Percentiles rank a stretch among this genome's conserved stretches.
phyloP scores from a whole-genome alignment of 2,329 filamentous ascomycete species.

The Talaromyces funiculosus region DNA sequence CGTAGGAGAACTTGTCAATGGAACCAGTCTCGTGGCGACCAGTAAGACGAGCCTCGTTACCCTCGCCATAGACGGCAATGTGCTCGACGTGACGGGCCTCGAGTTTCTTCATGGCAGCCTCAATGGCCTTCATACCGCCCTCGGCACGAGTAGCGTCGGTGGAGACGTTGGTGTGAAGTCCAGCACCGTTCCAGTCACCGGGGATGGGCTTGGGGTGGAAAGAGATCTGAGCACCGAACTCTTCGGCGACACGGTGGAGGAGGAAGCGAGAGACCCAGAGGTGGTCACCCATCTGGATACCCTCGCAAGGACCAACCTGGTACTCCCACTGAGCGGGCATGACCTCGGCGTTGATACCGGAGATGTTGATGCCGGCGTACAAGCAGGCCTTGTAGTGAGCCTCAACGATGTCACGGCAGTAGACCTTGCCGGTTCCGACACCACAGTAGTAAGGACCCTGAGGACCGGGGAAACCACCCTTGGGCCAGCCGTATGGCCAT shows the following conservation, averaged over 20 bases:
- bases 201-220: constrained; percentile 93
- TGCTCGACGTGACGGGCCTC: constrained; percentile 72
- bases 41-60: constrained; percentile 90
- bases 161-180: constrained; percentile 91
- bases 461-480: constrained; percentile 81
- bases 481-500: constrained; percentile 89
- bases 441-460: constrained; percentile 97
- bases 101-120: constrained; percentile 77
- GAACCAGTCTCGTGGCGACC: constrained; percentile 89
- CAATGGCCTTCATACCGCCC: constrained; percentile 93
- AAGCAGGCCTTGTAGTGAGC: constrained; percentile 87
- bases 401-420: constrained; percentile 96
- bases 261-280: constrained; percentile 92
- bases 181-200: constrained; percentile 95
- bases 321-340: constrained; percentile 98
- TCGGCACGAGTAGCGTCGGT: constrained; percentile 82
- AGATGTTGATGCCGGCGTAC: constrained; percentile 87
- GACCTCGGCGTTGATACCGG: constrained; percentile 97
- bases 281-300: constrained; percentile 90
- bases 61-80: constrained; percentile 92
- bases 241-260: constrained; percentile 85
- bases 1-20: constrained; percentile 90
- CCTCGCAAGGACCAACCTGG: constrained; percentile 85
- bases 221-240: constrained; percentile 93
- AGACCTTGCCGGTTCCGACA: constrained; percentile 94